Evolutionary conservation across 2,329 filamentous ascomycete genomes (phyloP).

Genomic region (Aschersonia sp.): DNA sequence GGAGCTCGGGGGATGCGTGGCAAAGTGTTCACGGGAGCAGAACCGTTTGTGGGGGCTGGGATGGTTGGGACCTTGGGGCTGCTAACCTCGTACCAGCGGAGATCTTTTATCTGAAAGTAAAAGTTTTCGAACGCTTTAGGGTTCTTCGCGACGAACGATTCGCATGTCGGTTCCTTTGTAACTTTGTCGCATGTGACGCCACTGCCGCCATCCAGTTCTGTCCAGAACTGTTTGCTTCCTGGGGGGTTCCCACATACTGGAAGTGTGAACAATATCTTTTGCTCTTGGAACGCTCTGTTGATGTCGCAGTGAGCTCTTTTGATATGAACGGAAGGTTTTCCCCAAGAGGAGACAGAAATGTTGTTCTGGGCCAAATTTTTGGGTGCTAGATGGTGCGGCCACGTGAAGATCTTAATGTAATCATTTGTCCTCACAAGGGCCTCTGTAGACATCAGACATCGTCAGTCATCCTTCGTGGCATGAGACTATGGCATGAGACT

Average conservation of each 20-base stretch:
- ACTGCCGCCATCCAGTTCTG: neutral
- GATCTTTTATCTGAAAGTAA: constrained; percentile 1
- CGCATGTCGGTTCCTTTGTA: neutral
- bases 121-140: neutral
- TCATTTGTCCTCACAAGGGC: constrained; percentile 22
- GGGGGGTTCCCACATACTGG: neutral
- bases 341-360: neutral
- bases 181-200: neutral
- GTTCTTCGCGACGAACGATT: constrained; percentile 1
- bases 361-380: constrained; percentile 9
- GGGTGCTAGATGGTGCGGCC: constrained; percentile 13
- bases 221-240: neutral
- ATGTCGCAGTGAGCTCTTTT: neutral
- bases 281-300: neutral
- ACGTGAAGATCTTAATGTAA: constrained; percentile 22
- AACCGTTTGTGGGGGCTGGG: too few species aligned
- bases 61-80: too few species aligned
- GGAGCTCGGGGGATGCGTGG: too few species aligned
- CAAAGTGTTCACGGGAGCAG: too few species aligned
- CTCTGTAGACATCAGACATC: constrained; percentile 7
- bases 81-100: too few species aligned
- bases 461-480: neutral
- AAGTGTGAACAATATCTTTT: constrained; percentile 1
- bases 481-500: neutral
- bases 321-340: constrained; percentile 1